Evolutionary conservation across 2,329 filamentous ascomycete genomes (phyloP).

Genomic region (Aspergillus sp.): DNA sequence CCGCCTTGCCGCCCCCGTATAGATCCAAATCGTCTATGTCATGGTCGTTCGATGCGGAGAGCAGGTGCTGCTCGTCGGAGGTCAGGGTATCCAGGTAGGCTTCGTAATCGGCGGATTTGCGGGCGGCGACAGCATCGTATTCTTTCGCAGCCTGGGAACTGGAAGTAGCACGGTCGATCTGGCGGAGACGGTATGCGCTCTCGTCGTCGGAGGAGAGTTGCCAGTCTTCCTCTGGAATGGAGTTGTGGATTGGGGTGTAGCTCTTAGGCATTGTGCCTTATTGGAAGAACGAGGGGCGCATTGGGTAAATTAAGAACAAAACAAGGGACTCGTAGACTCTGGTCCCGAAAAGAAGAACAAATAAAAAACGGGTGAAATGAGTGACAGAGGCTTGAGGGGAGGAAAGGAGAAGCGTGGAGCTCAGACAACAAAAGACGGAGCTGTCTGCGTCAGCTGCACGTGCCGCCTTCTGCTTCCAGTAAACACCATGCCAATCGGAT

Average conservation of each 20-base stretch:
- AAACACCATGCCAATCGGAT: neutral
- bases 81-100: slow-evolving; percentile 29
- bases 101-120: slow-evolving; percentile 29
- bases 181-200: slow-evolving; percentile 21
- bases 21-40: slow-evolving; percentile 23
- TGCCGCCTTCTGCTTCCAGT: neutral
- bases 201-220: slow-evolving; percentile 17
- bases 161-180: slow-evolving; percentile 18
- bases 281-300: slow-evolving; percentile 2
- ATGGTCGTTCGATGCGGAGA: slow-evolving; percentile 26
- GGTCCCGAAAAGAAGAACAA: neutral
- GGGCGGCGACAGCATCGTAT: slow-evolving; percentile 15
- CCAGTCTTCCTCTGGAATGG: slow-evolving; percentile 26
- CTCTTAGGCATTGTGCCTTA: slow-evolving; percentile 22
- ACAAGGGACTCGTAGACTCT: neutral
- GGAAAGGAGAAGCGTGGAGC: neutral
- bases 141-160: slow-evolving; percentile 6
- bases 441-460: slow-evolving; percentile 4
- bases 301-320: neutral
- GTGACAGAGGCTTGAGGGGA: neutral
- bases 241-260: slow-evolving; percentile 24
- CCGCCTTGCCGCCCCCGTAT: slow-evolving; percentile 11
- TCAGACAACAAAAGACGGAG: neutral
- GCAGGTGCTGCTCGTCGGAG: slow-evolving; percentile 30
- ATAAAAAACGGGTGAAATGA: neutral